Evolutionary conservation across 1,139 yeast species (phyloP).

Genomic region (Blastobotrys capitulatus): DNA sequence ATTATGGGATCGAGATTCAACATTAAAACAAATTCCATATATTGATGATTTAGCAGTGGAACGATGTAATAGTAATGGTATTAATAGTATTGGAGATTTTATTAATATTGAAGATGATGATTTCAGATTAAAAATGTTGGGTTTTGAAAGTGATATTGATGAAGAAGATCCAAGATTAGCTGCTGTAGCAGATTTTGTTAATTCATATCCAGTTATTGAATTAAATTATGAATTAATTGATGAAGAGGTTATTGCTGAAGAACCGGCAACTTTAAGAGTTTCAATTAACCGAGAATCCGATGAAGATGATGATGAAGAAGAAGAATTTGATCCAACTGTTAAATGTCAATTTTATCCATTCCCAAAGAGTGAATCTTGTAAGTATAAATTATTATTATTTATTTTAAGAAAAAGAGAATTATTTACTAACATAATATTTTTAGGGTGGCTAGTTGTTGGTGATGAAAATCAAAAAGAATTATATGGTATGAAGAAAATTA

Average conservation of each 20-base stretch:
- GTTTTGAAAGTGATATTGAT: slow-evolving; percentile 17
- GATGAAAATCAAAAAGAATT: slow-evolving; percentile 54
- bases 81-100: slow-evolving; percentile 75
- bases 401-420: not conserved
- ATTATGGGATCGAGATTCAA: slow-evolving; percentile 74
- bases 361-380: slow-evolving; percentile 51
- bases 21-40: slow-evolving; percentile 77
- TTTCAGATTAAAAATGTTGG: slow-evolving; percentile 59
- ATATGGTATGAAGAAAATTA: slow-evolving; percentile 67
- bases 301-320: slow-evolving; percentile 38
- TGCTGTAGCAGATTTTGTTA: slow-evolving; percentile 80
- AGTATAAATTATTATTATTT: slow-evolving; percentile 5
- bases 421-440: slow-evolving; percentile 8
- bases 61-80: slow-evolving; percentile 46
- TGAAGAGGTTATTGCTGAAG: slow-evolving; percentile 34
- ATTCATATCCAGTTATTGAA: slow-evolving; percentile 78
- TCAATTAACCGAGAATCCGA: slow-evolving; percentile 59
- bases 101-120: slow-evolving; percentile 79
- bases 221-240: slow-evolving; percentile 44
- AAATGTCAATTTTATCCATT: slow-evolving; percentile 53
- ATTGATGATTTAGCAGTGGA: slow-evolving; percentile 49
- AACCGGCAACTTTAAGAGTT: slow-evolving; percentile 46
- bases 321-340: slow-evolving; percentile 47
- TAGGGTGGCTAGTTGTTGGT: slow-evolving; percentile 77
- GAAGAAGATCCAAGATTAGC: slow-evolving; percentile 43